Evolutionary conservation across 2,329 filamentous ascomycete genomes (phyloP).

Genomic region (Exophiala sp.): DNA sequence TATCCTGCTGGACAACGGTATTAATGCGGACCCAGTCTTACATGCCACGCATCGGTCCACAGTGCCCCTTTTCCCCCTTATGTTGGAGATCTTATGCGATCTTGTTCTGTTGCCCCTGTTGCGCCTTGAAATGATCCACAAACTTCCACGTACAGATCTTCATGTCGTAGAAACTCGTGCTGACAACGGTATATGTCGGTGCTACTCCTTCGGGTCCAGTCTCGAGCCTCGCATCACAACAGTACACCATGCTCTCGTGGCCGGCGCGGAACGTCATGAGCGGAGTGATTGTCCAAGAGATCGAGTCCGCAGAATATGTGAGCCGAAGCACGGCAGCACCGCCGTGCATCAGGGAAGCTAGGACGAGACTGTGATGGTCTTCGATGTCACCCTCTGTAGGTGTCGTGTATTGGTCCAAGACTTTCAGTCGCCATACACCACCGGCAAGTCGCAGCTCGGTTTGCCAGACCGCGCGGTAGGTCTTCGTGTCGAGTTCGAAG

Average conservation of each 20-base stretch:
- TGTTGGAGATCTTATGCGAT: not conserved
- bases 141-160: constrained; percentile 49
- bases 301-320: constrained; percentile 26
- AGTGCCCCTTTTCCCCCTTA: not conserved
- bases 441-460: constrained; percentile 66
- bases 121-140: constrained; percentile 21
- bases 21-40: too few species aligned
- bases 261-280: constrained; percentile 69
- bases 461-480: constrained; percentile 30
- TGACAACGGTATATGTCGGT: constrained; percentile 35
- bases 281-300: constrained; percentile 54
- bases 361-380: constrained; percentile 46
- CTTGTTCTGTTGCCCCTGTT: not conserved
- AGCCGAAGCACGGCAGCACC: constrained; percentile 65
- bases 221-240: constrained; percentile 55
- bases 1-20: too few species aligned
- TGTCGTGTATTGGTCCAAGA: constrained; percentile 34
- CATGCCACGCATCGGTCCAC: not conserved
- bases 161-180: constrained; percentile 54
- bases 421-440: constrained; percentile 82
- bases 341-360: constrained; percentile 93
- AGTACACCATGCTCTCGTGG: constrained; percentile 93
- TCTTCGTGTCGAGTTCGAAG: constrained; percentile 38
- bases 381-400: not conserved
- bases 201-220: constrained; percentile 1